Conservation (phyloP, 208 protist species). For the Leishmania tropica region DNA sequence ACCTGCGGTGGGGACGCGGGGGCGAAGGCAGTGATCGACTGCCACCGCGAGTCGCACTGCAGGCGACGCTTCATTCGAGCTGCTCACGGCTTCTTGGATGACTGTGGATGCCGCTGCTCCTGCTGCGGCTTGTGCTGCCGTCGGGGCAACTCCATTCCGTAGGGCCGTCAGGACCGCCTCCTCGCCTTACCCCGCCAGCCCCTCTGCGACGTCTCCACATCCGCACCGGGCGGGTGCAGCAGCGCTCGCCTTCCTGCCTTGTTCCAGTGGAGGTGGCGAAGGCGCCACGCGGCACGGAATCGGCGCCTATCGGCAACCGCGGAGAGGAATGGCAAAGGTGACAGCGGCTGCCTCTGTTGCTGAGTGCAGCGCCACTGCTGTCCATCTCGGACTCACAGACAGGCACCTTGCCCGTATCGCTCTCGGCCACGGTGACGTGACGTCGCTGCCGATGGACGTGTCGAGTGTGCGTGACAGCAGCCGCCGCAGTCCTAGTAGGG, state of each 20-base stretch:
- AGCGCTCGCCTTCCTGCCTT: neutral
- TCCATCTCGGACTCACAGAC: neutral
- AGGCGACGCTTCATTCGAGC: neutral
- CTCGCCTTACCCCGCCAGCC: conserved; percentile 4
- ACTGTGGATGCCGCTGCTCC: neutral
- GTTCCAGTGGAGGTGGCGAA: neutral
- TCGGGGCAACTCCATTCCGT: neutral
- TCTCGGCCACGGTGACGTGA: neutral
- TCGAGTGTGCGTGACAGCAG: neutral
- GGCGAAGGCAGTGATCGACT: neutral
- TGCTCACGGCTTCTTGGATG: neutral
- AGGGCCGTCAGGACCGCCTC: neutral
- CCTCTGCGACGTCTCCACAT: neutral
- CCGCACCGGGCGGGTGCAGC: neutral
- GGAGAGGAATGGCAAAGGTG: neutral
- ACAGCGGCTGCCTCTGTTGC: neutral
- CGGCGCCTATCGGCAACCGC: neutral
- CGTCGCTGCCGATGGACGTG: neutral
- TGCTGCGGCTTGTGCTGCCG: neutral
- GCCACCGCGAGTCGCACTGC: neutral
- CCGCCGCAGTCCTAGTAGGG: neutral
- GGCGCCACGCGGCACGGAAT: neutral
- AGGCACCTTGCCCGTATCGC: neutral
- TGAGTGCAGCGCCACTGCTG: neutral
- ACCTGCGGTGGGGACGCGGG: neutral